phyloP scores from a whole-genome alignment of 2,329 filamentous ascomycete species.

The Colletotrichum sojae region DNA sequence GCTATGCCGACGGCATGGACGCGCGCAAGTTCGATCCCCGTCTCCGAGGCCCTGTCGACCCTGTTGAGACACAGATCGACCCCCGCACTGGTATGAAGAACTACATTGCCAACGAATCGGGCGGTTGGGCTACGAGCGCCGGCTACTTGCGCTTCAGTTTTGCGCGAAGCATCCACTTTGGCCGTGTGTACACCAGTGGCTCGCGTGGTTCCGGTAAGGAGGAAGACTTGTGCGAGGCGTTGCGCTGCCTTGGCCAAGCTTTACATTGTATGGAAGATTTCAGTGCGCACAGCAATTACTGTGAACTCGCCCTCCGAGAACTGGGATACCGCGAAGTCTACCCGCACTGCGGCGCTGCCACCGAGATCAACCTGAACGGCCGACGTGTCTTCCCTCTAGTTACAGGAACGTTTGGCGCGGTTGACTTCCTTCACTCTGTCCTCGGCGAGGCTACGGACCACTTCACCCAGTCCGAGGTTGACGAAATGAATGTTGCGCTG shows the following conservation, averaged over 20 bases:
- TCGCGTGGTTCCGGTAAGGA: conserved; percentile 75
- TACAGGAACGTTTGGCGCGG: conserved; percentile 83
- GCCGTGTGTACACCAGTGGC: conserved; percentile 80
- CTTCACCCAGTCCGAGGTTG: conserved; percentile 87
- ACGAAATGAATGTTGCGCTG: conserved; percentile 82
- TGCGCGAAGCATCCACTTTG: conserved; percentile 81
- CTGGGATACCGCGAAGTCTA: conserved; percentile 79
- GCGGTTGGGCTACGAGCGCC: conserved; percentile 89
- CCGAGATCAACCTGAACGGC: conserved; percentile 77
- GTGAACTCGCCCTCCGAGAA: conserved; percentile 82
- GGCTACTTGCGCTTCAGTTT: conserved; percentile 87
- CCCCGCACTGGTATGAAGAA: conserved; percentile 95
- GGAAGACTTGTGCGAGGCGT: conserved; percentile 83
- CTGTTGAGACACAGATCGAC: conserved; percentile 81
- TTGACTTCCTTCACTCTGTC: conserved; percentile 88
- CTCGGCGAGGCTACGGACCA: conserved; percentile 82
- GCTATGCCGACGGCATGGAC: conserved; percentile 89
- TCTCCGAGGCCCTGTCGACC: conserved; percentile 83
- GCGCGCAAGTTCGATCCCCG: conserved; percentile 86
- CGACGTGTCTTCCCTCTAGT: conserved; percentile 81
- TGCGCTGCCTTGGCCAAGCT: conserved; percentile 82
- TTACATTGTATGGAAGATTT: conserved; percentile 85
- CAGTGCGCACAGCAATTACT: conserved; percentile 87
- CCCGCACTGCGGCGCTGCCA: conserved; percentile 77
- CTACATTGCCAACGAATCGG: conserved; percentile 93